Conservation (phyloP, 2,329 filamentous ascomycete genomes). For the Pezicula carpinea region DNA sequence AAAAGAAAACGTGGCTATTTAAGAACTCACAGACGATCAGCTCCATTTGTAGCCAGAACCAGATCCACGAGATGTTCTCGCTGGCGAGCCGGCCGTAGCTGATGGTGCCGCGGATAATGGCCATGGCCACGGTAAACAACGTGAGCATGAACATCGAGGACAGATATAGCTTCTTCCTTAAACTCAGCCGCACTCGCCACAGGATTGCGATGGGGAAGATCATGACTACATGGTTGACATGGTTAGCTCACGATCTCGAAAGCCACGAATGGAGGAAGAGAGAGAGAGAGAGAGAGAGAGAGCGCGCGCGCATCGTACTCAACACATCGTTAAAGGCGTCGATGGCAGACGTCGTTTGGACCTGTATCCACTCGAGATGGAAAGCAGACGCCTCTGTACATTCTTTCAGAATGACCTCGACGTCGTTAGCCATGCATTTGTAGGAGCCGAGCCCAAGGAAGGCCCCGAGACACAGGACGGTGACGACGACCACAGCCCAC, state of each 20-base stretch:
- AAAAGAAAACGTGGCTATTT: too few relatives aligned
- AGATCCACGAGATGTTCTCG: background rate
- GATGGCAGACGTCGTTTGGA: background rate
- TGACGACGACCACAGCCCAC: background rate
- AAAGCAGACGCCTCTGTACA: background rate
- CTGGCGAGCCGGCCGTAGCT: background rate
- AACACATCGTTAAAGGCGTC: background rate
- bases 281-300: too few relatives aligned
- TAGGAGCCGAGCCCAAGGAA: background rate
- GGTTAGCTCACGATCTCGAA: background rate
- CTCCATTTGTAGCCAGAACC: background rate
- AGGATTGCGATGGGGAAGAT: background rate
- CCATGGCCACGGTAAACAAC: background rate
- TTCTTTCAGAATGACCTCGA: background rate
- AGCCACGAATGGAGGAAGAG: background rate
- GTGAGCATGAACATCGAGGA: background rate
- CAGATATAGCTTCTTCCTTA: background rate
- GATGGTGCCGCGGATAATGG: background rate
- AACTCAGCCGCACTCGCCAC: background rate
- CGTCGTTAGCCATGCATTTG: background rate
- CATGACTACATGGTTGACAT: background rate
- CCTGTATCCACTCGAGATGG: background rate
- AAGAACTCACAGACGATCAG: background rate
- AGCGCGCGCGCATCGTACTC: background rate
- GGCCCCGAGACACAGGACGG: background rate